phyloP scores from a whole-genome alignment of 192 early-diverging fungal species.

The Chytriomyces sp. region DNA sequence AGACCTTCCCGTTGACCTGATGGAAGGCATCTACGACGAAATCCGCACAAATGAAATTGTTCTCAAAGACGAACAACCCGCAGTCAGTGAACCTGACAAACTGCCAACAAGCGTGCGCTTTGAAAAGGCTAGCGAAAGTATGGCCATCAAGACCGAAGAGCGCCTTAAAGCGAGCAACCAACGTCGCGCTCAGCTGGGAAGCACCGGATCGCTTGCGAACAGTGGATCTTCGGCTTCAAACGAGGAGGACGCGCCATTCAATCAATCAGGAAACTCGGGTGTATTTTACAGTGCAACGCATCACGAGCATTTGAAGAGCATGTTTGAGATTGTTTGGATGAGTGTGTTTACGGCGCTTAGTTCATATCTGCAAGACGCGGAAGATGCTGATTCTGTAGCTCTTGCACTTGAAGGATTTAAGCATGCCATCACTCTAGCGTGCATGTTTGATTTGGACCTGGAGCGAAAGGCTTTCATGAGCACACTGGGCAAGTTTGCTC shows the following conservation, averaged over 20 bases:
- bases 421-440: slow-evolving; percentile 76
- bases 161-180: slow-evolving; percentile 46
- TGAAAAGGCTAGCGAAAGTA: slow-evolving; percentile 48
- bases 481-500: slow-evolving; percentile 87
- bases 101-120: slow-evolving; percentile 35
- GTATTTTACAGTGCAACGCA: slow-evolving; percentile 63
- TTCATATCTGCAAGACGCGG: slow-evolving; percentile 79
- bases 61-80: slow-evolving; percentile 83
- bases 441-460: slow-evolving; percentile 90
- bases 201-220: background rate
- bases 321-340: slow-evolving; percentile 93
- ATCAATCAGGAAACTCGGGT: slow-evolving; percentile 45
- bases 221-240: background rate
- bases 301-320: slow-evolving; percentile 83
- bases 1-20: slow-evolving; percentile 72
- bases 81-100: slow-evolving; percentile 1
- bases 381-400: slow-evolving; percentile 70
- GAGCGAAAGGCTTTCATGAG: slow-evolving; percentile 89
- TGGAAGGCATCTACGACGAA: slow-evolving; percentile 80
- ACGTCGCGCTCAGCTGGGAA: slow-evolving; percentile 10
- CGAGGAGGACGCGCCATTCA: slow-evolving; percentile 21
- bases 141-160: slow-evolving; percentile 59
- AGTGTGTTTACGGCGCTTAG: slow-evolving; percentile 80
- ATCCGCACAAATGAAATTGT: slow-evolving; percentile 86
- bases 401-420: slow-evolving; percentile 76